Conservation (phyloP, 306 rosid genomes). For the Vigna mungo region DNA sequence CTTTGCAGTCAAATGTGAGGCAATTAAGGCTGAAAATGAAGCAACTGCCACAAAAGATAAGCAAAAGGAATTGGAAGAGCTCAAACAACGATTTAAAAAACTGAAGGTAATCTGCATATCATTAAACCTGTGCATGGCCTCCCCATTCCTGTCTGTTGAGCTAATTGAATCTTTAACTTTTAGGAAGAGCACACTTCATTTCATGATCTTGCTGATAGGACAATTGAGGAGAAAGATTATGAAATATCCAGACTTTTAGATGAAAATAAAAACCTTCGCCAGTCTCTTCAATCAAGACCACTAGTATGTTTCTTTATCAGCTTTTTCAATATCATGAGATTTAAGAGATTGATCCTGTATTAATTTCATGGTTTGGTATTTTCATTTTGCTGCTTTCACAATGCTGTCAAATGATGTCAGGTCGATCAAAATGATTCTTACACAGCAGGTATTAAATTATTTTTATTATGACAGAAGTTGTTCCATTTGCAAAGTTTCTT, state of each 20-base stretch:
- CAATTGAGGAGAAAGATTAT: slow-evolving; percentile 88
- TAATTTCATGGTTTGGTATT: slow-evolving; percentile 33
- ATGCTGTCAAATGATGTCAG: slow-evolving; percentile 60
- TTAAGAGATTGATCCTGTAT: slow-evolving; percentile 36
- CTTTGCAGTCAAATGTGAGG: slow-evolving; percentile 82
- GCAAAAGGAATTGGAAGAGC: slow-evolving; percentile 84
- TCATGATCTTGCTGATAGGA: slow-evolving; percentile 91
- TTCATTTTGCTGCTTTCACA: slow-evolving; percentile 41
- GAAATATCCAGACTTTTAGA: slow-evolving; percentile 87
- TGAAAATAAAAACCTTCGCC: slow-evolving; percentile 80
- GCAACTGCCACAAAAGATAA: slow-evolving; percentile 65
- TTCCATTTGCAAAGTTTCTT: slow-evolving; percentile 34
- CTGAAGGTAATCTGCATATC: slow-evolving; percentile 68
- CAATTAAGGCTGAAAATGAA: slow-evolving; percentile 82
- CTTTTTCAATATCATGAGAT: slow-evolving; percentile 29
- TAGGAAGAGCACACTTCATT: slow-evolving; percentile 91
- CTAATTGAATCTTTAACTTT: slow-evolving; percentile 47
- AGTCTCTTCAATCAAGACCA: slow-evolving; percentile 75
- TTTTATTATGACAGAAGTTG: slow-evolving; percentile 32
- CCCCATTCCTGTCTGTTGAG: slow-evolving; percentile 32
- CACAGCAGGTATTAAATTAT: slow-evolving; percentile 65
- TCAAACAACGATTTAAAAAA: slow-evolving; percentile 70
- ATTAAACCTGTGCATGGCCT: slow-evolving; percentile 33
- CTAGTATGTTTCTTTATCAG: slow-evolving; percentile 53
- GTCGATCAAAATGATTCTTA: slow-evolving; percentile 57